Conservation (phyloP, 2,329 filamentous ascomycete species). For the Scopulariopsis brevicaulis region DNA sequence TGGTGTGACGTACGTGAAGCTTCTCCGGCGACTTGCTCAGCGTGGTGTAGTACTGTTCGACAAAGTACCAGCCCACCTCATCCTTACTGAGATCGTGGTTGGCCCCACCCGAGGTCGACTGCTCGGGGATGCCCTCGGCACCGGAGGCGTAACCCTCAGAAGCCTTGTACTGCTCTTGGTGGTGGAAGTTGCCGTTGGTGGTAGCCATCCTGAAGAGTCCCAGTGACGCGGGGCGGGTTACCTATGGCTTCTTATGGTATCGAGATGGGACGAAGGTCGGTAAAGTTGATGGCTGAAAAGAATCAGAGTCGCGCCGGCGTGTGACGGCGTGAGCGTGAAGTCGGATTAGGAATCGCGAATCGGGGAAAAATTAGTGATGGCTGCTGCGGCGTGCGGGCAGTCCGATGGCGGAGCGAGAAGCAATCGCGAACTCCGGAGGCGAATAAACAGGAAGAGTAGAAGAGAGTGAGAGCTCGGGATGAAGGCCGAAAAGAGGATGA, state of each 20-base stretch:
- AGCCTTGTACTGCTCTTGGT: slow-evolving; percentile 29
- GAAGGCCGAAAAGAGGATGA: neutral
- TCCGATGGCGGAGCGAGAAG: neutral
- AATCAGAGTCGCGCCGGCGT: neutral
- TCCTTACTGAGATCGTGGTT: slow-evolving; percentile 59
- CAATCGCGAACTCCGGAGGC: neutral
- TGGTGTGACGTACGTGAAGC: slow-evolving; percentile 52
- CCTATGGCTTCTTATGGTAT: neutral
- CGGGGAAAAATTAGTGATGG: neutral
- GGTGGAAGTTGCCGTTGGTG: slow-evolving; percentile 41
- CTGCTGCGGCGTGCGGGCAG: neutral
- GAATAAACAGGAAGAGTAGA: neutral
- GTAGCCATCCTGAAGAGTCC: slow-evolving; percentile 12
- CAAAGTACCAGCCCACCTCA: slow-evolving; percentile 98
- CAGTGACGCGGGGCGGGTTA: neutral
- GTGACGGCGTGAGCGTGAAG: neutral
- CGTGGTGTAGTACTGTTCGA: slow-evolving; percentile 98
- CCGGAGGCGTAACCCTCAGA: slow-evolving; percentile 12
- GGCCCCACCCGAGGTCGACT: slow-evolving; percentile 15
- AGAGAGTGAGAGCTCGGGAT: neutral
- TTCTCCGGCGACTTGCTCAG: slow-evolving; percentile 90
- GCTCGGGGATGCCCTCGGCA: slow-evolving; percentile 16
- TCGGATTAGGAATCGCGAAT: neutral
- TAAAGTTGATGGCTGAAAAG: neutral
- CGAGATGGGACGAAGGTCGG: neutral